These are phyloP conservation scores for Saccharomycopsis oosterbeekiorum DNA, from an alignment of 805 yeast genomes.

Conservation along the genomic window DNA sequence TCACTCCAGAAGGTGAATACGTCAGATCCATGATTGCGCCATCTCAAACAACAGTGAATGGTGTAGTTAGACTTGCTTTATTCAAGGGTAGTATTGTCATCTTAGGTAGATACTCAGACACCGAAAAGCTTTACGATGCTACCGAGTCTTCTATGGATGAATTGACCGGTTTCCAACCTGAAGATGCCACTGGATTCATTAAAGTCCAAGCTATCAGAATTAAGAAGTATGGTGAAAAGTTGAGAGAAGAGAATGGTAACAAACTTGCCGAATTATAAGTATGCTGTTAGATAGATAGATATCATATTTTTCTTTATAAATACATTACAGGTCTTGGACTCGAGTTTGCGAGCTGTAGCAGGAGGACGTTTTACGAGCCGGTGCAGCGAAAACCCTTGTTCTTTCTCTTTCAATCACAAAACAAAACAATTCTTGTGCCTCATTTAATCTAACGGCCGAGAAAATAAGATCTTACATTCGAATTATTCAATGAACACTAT, in stretches of 20 bases:
- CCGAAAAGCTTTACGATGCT: slow-evolving; percentile 95
- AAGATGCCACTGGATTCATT: slow-evolving; percentile 94
- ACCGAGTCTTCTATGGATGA: slow-evolving; percentile 99
- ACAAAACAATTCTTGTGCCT: too few relatives aligned
- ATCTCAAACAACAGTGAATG: slow-evolving; percentile 91
- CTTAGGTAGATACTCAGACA: slow-evolving; percentile 89
- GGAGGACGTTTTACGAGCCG: too few relatives aligned
- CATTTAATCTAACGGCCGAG: too few relatives aligned
- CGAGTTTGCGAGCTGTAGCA: too few relatives aligned
- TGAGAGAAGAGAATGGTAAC: slow-evolving; percentile 42
- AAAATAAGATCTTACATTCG: too few relatives aligned
- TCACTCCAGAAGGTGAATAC: slow-evolving; percentile 96
- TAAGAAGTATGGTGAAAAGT: slow-evolving; percentile 95
- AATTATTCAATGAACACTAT: too few relatives aligned
- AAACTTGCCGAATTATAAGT: slow-evolving; percentile 7
- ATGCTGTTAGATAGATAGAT: neutral
- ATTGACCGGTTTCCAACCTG: slow-evolving; percentile 94
- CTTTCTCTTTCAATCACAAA: too few relatives aligned
- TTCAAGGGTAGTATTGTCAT: slow-evolving; percentile 84
- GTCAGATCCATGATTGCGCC: slow-evolving; percentile 90
- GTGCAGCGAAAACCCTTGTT: too few relatives aligned
- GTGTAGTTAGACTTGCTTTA: slow-evolving; percentile 85
- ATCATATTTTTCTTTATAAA: neutral
- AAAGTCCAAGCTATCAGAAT: slow-evolving; percentile 97
- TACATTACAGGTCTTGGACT: too few relatives aligned